phyloP scores from a whole-genome alignment of 768 basidiomycete genomes.

The Dictyophora rubrovolvata region DNA sequence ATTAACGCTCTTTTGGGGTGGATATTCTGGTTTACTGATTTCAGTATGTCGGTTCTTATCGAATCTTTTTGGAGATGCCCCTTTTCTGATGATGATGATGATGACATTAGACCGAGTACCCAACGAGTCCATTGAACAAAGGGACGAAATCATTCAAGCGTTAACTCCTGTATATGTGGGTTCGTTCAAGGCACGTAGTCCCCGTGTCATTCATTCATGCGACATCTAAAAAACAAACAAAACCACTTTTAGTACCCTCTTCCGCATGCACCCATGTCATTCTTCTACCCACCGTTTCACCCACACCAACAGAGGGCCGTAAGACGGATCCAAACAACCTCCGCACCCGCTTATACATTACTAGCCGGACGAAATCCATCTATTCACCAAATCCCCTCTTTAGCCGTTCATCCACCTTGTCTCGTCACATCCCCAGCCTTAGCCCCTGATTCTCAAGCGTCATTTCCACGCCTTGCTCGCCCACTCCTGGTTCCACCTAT shows the following conservation, averaged over 20 bases:
- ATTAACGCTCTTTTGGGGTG: slow-evolving; percentile 47
- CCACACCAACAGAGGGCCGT: neutral
- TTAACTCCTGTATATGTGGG: slow-evolving; percentile 9
- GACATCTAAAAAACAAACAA: slow-evolving; percentile 10
- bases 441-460: slow-evolving; percentile 12
- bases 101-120: slow-evolving; percentile 18
- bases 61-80: slow-evolving; percentile 2
- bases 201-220: slow-evolving; percentile 19
- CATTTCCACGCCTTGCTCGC: slow-evolving; percentile 26
- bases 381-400: slow-evolving; percentile 41
- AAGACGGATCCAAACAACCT: slow-evolving; percentile 32
- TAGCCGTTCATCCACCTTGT: slow-evolving; percentile 55
- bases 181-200: slow-evolving; percentile 19
- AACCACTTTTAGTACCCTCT: neutral
- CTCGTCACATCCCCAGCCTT: slow-evolving; percentile 33
- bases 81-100: neutral
- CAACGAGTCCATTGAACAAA: slow-evolving; percentile 17
- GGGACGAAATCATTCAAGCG: slow-evolving; percentile 19
- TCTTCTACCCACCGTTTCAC: slow-evolving; percentile 34
- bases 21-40: slow-evolving; percentile 52
- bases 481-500: slow-evolving; percentile 27
- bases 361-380: slow-evolving; percentile 11
- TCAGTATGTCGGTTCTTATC: slow-evolving; percentile 27
- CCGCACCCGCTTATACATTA: slow-evolving; percentile 24
- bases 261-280: neutral